Evolutionary conservation across 2,329 filamentous ascomycete species (phyloP), one percentile per base, ranked within the genome.

Genomic region (Elsinoe perseae): DNA sequence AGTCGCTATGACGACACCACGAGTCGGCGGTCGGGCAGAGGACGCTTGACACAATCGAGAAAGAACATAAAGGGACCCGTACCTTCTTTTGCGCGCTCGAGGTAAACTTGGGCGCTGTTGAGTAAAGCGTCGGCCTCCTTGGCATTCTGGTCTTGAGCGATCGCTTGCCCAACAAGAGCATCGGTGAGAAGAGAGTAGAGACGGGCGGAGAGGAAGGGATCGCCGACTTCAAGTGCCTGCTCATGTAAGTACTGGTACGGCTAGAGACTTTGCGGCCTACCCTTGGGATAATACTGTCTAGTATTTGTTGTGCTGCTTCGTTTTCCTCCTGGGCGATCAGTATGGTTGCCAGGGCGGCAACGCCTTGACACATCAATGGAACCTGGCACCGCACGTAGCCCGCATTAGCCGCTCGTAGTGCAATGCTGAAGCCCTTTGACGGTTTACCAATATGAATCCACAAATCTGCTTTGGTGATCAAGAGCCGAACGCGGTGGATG

Each of bases 81-180:
- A 72, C 70, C 67, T 50, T 69, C 64, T 34, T 63, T 55, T 2
- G 65, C 65, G 10, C 65, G 58, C 30, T 69, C 67, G 6, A 70
- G 57, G 46, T 63, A 62, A 2, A 60, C 57, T 14, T 64, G 60
- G 4, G 67, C 66, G 7, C 52, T 48, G 20, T 65, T 60, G 57
- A 70, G 60, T 7, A 59, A 57, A n/a, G 57, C 53, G 4, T 58
- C 58, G 38, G 61, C 62, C 57, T 69, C 66, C 54, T 43, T 58
- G 27, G 30, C 63, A 52, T 60, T 42, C 58, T 58, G 58, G 64
- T 61, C 74, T 64, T 68, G 70, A 63, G 74, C 65, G 32, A 88
- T 85, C 0, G 88, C 89, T 59, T 87, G 72, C 0, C 90, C 90
- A 75, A 95, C 86, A 63, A 85, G 81, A 0, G 87, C 85, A 66